A percentile compares a stretch with the other conserved stretches of the same genome.
phyloP scores from a whole-genome alignment of 164 flowering plant genomes.

The Vitis vinifera region ASM3070453v1 NC_081817.1:3769501-3770000 shows the following conservation, averaged over 20 bases:
- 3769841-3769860: background rate
- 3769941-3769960: slow-evolving; percentile 13
- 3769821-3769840: too few relatives aligned
- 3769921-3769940: slow-evolving; percentile 67
- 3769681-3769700: slow-evolving; percentile 41
- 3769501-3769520: slow-evolving; percentile 2
- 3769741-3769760: slow-evolving; percentile 5
- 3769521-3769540: background rate
- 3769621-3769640: slow-evolving; percentile 27
- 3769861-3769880: slow-evolving; percentile 10
- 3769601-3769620: slow-evolving; percentile 31
- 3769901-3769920: slow-evolving; percentile 55
- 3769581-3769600: slow-evolving; percentile 24
- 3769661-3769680: slow-evolving; percentile 3
- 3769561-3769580: background rate
- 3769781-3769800: slow-evolving; percentile 2
- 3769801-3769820: background rate
- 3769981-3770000: background rate
- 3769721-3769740: slow-evolving; percentile 10
- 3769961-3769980: background rate
- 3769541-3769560: background rate
- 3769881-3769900: slow-evolving; percentile 48
- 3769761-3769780: slow-evolving; percentile 30
- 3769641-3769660: slow-evolving; percentile 1
- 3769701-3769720: slow-evolving; percentile 62